Evolutionary conservation across 1,284 basidiomycete species (phyloP), one percentile per base, ranked within the genome.

Genomic region (Pseudozyma sp.): DNA sequence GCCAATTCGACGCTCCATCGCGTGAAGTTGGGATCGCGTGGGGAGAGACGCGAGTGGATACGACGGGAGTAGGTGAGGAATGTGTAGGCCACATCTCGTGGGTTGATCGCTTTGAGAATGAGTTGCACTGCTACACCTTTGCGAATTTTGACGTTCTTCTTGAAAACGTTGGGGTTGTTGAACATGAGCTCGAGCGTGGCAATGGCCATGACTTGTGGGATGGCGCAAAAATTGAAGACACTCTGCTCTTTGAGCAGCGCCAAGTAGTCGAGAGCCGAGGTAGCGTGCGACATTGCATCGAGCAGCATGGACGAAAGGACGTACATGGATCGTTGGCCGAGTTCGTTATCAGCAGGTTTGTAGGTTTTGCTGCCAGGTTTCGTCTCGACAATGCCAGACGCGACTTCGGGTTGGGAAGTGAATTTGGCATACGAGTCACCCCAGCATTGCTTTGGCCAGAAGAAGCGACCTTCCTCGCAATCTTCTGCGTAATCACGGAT

Each of bases 361-460:
- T 36, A 84, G n/a, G 76, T 59, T 36, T 55, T 52, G 11, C 54
- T 59, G 0, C 80, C 83, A 0, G 70, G 55, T 3, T 42, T 44
- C 14, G 67, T 77, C 52, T 80, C 80, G 34, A 81, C 59, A 53
- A 84, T 82, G 11, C 82, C 82, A 31, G 64, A 51, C 14, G 80
- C 80, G 11, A 85, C 73, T 8, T 83, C 66, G 3, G 73, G 55
- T 61, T 84, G 81, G 11, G 62, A 57, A n/a, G 34, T 16, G 53
- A 85, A 85, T 5, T 50, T 40, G 42, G 78, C 60, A 43, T 61
- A 64, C 10, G 53, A 25, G 19, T 64, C 65, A 19, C 89, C 90
- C 94, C 94, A 99, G 66, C 98, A 93, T 83, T 95, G 93, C 56
- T 89, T 89, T 0, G 96, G 97, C 96, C 97, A 99, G 88, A 99